Percentiles rank a stretch among this genome's conserved stretches.
Evolutionary conservation across 2,329 filamentous ascomycete species (phyloP).

Genomic region (Sphaerostilbella broomeana): DNA sequence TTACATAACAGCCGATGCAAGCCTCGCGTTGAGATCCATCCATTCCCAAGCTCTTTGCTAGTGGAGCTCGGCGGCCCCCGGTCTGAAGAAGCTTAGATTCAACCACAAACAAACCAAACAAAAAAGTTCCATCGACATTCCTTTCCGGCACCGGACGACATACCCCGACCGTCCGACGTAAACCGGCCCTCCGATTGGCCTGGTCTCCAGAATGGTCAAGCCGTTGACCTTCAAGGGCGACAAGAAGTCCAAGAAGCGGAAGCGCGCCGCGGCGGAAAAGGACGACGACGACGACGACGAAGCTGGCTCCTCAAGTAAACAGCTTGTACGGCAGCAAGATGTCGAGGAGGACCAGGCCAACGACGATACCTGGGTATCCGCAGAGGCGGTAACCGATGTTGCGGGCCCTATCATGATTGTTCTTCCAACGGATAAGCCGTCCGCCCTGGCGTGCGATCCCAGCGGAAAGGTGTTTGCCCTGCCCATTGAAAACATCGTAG

Average conservation of each 20-base stretch:
- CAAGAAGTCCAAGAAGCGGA: slow-evolving; percentile 89
- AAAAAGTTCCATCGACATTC: not conserved
- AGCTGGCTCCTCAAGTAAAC: slow-evolving; percentile 7
- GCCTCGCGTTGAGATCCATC: not conserved
- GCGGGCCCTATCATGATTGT: slow-evolving; percentile 78
- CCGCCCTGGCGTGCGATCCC: slow-evolving; percentile 77
- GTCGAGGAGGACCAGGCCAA: slow-evolving; percentile 33
- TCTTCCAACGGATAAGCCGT: slow-evolving; percentile 65
- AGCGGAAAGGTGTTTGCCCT: slow-evolving; percentile 81
- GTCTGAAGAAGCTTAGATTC: not conserved
- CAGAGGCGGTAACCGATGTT: slow-evolving; percentile 67
- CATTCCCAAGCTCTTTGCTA: no score
- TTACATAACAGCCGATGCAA: slow-evolving; percentile 21
- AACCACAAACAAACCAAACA: no score
- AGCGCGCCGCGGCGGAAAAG: slow-evolving; percentile 55
- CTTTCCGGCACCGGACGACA: not conserved
- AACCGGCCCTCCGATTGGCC: not conserved
- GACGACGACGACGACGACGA: slow-evolving; percentile 37
- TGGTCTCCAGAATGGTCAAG: slow-evolving; percentile 62
- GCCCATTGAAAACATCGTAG: slow-evolving; percentile 79
- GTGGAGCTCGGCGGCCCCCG: slow-evolving; percentile 31
- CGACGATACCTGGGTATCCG: slow-evolving; percentile 89
- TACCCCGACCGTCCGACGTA: slow-evolving; percentile 6
- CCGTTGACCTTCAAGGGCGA: slow-evolving; percentile 94
- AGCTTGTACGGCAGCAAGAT: slow-evolving; percentile 1